Evolutionary conservation across 192 early-diverging fungal genomes (phyloP).

Genomic region (Hyaloraphidium curvatum): DNA sequence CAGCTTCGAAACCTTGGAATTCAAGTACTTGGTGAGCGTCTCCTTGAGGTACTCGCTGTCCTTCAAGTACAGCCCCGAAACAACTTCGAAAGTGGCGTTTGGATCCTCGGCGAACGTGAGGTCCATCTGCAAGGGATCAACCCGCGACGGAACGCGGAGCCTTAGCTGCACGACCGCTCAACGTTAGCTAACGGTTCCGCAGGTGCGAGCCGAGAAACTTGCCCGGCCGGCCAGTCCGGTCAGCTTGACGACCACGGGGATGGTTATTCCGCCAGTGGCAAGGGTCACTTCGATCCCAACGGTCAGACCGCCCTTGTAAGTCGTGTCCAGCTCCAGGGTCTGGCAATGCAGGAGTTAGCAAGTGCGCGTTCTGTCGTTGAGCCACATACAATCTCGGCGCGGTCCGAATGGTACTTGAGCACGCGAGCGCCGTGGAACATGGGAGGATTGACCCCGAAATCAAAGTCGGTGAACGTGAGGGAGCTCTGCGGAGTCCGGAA

Average conservation of each 20-base stretch:
- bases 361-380: no score
- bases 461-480: no score
- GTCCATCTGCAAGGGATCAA: constrained; percentile 25
- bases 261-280: constrained; percentile 14
- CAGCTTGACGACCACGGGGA: constrained; percentile 24
- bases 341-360: no score
- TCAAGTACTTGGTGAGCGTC: constrained; percentile 25
- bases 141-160: constrained; percentile 20
- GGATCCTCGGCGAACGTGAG: constrained; percentile 33
- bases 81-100: constrained; percentile 25
- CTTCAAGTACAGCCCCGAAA: constrained; percentile 22
- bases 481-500: no score
- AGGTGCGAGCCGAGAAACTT: background rate
- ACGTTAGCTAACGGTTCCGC: background rate
- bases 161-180: constrained; percentile 11
- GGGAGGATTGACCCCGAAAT: no score
- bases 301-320: constrained; percentile 23
- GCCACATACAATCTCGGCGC: no score
- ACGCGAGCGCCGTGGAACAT: no score
- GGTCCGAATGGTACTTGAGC: no score
- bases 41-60: constrained; percentile 24
- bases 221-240: constrained; percentile 21
- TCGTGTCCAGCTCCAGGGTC: constrained; percentile 25
- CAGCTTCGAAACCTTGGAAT: constrained; percentile 19
- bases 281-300: constrained; percentile 23